These are phyloP conservation scores for Malbranchea cinnamomea DNA, from an alignment of 2,329 filamentous ascomycete species.

Conservation along the genomic window DNA sequence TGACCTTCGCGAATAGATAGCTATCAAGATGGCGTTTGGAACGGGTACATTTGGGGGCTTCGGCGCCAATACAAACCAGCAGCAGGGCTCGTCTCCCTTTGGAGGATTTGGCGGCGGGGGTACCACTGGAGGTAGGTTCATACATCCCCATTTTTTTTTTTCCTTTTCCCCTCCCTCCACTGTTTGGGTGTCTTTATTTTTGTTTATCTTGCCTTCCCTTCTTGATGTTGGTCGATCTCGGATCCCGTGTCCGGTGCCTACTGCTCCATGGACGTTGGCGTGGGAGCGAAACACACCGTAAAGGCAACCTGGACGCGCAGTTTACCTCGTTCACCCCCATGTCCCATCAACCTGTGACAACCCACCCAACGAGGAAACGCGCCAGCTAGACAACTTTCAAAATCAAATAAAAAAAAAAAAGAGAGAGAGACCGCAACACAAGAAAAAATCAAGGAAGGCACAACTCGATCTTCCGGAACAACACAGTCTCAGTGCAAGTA, in stretches of 20 bases:
- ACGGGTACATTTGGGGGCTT: constrained; percentile 10
- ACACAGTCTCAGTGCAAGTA: constrained; percentile 2
- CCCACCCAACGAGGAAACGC: too few relatives aligned
- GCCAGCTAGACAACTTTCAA: too few relatives aligned
- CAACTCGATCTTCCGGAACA: constrained; percentile 1
- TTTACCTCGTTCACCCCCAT: too few relatives aligned
- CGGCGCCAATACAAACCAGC: constrained; percentile 8
- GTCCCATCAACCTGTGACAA: too few relatives aligned
- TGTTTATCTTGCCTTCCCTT: too few relatives aligned
- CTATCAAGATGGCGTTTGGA: constrained; percentile 11
- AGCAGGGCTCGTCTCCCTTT: constrained; percentile 9
- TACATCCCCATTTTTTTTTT: constrained; percentile 2
- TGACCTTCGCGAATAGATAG: too few relatives aligned
- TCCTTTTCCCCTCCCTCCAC: constrained; percentile 3
- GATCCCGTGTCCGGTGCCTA: background rate
- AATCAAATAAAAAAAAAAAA: constrained; percentile 1
- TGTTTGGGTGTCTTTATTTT: constrained; percentile 5
- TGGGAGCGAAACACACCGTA: too few relatives aligned
- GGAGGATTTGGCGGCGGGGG: constrained; percentile 6
- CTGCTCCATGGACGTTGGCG: background rate
- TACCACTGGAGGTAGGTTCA: constrained; percentile 9
- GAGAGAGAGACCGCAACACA: background rate
- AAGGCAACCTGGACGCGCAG: too few relatives aligned
- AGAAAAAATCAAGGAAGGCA: background rate
- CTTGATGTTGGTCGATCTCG: background rate